Evolutionary conservation across 2,329 filamentous ascomycete genomes (phyloP), one percentile per base, ranked within the genome.

Genomic region (Balansia obtecta): DNA sequence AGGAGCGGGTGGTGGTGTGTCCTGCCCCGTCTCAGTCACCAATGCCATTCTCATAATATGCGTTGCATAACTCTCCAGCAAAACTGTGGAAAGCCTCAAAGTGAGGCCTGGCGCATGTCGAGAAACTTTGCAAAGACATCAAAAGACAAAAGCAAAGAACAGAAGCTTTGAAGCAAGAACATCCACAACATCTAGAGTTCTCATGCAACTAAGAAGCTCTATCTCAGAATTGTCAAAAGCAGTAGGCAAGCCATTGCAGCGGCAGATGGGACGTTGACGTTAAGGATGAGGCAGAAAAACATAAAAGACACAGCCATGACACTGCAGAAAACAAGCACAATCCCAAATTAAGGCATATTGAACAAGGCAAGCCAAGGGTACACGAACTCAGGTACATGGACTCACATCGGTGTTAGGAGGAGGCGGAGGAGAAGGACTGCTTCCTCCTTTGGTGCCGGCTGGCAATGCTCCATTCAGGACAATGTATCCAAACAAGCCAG

Each of bases 401-500:
- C 63, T 64, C 56, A 65, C 62, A 53, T 56, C 51, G 4, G 56
- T 46, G 8, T 57, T 57, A n/a, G n/a, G n/a, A n/a, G n/a, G n/a
- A n/a, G n/a, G n/a, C n/a, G n/a, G n/a, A n/a, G n/a, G n/a, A 11
- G 60, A 54, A 42, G 62, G 56, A 7, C 59, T 45, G 15, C 52
- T 38, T 42, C 52, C 54, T 45, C 63, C 61, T 44, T 56, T 55
- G 15, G 83, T 87, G 39, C 83, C 83, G 5, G 78, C 77, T 3
- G 83, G 76, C 13, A 56, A 16, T 4, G 68, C 51, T 32, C 68
- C 70, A 49, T 61, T 63, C 13, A 86, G 65, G 22, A 71, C 59
- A 50, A 90, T 72, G 62, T 91, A 91, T 46, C 80, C 83, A 59
- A 70, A 91, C 3, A 82, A 59, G 45, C 69, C 71, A 33, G 71